Evolutionary conservation across 306 rosid genomes (phyloP), one percentile per base, ranked within the genome.

Genomic region (Begonia masoniana): DNA sequence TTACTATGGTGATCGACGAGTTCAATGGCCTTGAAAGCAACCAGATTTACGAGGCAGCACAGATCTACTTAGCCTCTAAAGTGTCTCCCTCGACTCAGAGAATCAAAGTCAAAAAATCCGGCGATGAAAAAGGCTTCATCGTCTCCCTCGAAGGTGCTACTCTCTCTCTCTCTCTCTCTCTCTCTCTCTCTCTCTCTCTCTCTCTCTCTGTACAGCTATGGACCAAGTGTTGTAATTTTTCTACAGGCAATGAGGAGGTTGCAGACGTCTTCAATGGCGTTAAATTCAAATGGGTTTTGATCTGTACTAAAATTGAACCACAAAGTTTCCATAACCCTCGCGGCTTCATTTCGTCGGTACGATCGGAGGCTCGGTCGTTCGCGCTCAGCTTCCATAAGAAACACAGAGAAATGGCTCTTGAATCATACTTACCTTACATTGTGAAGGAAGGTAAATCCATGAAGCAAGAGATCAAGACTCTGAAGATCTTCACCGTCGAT

Each of bases 1-100:
- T 89, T 70, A 85, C 94, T 10, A 83, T 89, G 1, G 21, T 89
- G 71, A 72, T 89, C 58, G 94, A 89, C 53, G 94, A 89, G 15
- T 62, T 66, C 11, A 47, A 8, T 10, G 82, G 83, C 43, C 76
- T 85, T 3, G 16, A 72, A 12, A 68, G 82, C 15, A 89, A 89
- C 71, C 80, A 78, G 66, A 73, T 89, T 21, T 89, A 60, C 21
- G 91, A 82, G 7, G 97, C 97, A 0, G 91, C 95, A 0, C 82
- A 81, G 39, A 46, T 74, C 2, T 85, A 82, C 74, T 65, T 89
- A 51, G 74, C 76, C 60, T 67, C 87, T 10, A 75, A 15, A 54
- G 72, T 82, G 7, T 73, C 71, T 41, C 70, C 87, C 39, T 62
- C 72, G 10, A 85, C 78, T 1, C 59, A 69, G 4, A 63, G 77